Evolutionary conservation across 2,329 filamentous ascomycete species (phyloP), one percentile per base, ranked within the genome.

Genomic region (Plenodomus biglobosus): DNA sequence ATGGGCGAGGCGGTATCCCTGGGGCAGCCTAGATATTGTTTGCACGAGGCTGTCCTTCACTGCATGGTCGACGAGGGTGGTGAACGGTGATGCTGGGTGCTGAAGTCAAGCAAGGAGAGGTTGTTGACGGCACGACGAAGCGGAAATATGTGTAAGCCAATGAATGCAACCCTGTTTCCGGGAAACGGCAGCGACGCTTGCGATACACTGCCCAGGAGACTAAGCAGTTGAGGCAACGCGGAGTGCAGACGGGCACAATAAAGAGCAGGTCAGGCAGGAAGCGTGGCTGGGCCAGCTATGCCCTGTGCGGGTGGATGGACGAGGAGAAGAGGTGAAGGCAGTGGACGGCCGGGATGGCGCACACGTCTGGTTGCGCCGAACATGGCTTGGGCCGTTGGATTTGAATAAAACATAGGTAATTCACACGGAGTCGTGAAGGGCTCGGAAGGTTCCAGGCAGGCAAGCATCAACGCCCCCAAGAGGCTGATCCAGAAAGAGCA

Each of bases 351-450:
- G 56, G 53, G 57, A 62, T 59, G 52, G 57, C 58, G 61, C 62
- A 50, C 53, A 49, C 41, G 57, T 32, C 27, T 32, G 27, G 62
- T 52, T 61, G 64, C 61, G 54, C 63, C 62, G 62, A 58, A 53
- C 64, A 65, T 66, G 64, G 67, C 64, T 68, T 67, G 63, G 66
- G 65, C 64, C 59, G 64, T 66, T 69, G 68, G 63, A 65, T 61
- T 68, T 65, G 66, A 67, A 67, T 68, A 67, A 56, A 52, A 54
- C 52, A 71, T 68, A 68, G 66, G 71, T 68, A 65, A 71, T 71
- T 70, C 65, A 69, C 59, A 53, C 49, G 49, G 52, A 62, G 57
- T 62, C 53, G 62, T 66, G 61, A 65, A 65, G 58, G 60, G 58
- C 53, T 53, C 68, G 68, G 66, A 66, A 69, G 62, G 65, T 68